Evolutionary conservation across 2,329 filamentous ascomycete species (phyloP), one percentile per base, ranked within the genome.

Genomic region (Sclerotinia sclerotiorum): DNA sequence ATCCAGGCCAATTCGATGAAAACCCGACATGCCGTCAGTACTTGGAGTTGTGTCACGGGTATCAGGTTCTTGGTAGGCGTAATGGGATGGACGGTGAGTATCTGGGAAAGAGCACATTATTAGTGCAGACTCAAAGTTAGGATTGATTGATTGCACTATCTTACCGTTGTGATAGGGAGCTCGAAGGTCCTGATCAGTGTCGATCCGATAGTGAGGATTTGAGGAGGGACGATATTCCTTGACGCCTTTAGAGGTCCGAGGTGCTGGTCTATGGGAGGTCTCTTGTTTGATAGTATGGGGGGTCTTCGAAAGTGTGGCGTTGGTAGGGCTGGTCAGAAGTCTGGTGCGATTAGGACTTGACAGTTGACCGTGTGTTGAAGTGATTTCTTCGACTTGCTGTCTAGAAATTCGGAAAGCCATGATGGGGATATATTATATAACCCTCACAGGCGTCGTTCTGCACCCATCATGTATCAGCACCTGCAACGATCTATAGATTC

Each of bases 1-100:
- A 57, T 87, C 83, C n/a, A 83, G 81, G 0, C 88, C 54, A 13
- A 69, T 61, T 1, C 11, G 3, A 6, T 17, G 19, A n/a, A 65
- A n/a, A 17, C 60, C 49, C 3, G 10, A 6, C 29, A 29, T 49
- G 15, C 15, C 5, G 21, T 42, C 54, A 8, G 60, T 19, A 24
- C 46, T 49, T 62, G 60, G 60, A 3, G 60, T 62, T 35, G 27
- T 24, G 11, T 29, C 3, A n/a, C 44, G 46, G 13, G n/a, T 35
- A 48, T 51, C 46, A 51, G 44, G 13, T n/a, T 24, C 46, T 46
- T 51, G 19, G 17, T 29, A 35, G 10, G 27, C 2, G 32, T 42
- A 24, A 62, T 29, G 5, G 5, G 44, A 51, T n/a, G 19, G 46
- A 51, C 42, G 54, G 39, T 52, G 48, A 24, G 48, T 15, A n/a